Conservation (phyloP, 805 yeast species). For the Cyberlindnera xylosilytica region DNA sequence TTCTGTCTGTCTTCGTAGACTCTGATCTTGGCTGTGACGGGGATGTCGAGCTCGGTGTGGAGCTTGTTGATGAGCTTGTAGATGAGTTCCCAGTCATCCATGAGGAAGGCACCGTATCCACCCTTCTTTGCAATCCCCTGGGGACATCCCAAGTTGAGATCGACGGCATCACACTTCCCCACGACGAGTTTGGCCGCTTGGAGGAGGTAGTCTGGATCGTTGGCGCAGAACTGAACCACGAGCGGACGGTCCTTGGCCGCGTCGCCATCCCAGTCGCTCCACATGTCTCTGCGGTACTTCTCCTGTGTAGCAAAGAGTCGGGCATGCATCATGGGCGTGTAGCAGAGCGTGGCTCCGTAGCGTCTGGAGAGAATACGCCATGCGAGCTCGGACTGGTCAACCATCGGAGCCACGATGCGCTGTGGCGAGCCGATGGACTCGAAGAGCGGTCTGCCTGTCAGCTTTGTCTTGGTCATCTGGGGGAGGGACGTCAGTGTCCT, state of each 20-base stretch:
- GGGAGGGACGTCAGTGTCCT: not conserved
- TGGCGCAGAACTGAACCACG: conserved; percentile 94
- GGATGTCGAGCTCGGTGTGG: conserved; percentile 72
- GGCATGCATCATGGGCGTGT: conserved; percentile 97
- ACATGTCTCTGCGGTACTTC: conserved; percentile 74
- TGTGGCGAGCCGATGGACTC: conserved; percentile 70
- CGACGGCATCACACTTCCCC: conserved; percentile 91
- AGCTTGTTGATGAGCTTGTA: conserved; percentile 65
- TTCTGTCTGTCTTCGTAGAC: conserved; percentile 83
- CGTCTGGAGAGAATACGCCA: conserved; percentile 86
- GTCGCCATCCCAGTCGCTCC: conserved; percentile 74
- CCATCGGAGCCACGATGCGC: conserved; percentile 97
- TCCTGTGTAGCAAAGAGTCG: conserved; percentile 80
- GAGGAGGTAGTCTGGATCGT: conserved; percentile 81
- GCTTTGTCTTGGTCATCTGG: conserved; percentile 20
- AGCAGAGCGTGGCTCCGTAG: conserved; percentile 91
- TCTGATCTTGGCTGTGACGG: conserved; percentile 94
- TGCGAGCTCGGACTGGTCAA: conserved; percentile 92
- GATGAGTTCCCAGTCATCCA: conserved; percentile 95
- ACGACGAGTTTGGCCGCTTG: conserved; percentile 80
- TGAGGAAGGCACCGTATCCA: conserved; percentile 88
- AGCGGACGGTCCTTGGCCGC: conserved; percentile 69
- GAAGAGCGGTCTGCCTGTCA: conserved; percentile 65
- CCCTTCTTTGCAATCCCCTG: conserved; percentile 97
- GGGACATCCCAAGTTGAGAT: conserved; percentile 94